A percentile compares a stretch with the other conserved stretches of the same genome.
Conservation (phyloP, 2,329 filamentous ascomycete genomes). For the Lecanicillium sp. region DNA sequence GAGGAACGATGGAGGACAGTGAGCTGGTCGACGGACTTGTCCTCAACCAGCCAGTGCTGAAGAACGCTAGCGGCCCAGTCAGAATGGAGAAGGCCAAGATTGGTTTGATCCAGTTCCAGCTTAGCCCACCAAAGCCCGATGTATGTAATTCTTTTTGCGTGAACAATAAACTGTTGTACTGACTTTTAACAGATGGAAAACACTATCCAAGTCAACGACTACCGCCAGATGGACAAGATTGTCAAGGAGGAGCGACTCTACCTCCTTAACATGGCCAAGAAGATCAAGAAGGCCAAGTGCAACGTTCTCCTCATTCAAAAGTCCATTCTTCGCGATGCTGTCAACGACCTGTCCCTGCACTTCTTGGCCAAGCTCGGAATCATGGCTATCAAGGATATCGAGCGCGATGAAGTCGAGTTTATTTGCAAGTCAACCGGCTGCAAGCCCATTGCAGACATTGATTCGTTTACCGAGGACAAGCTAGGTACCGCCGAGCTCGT, state of each 20-base stretch:
- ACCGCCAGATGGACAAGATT: conserved; percentile 99
- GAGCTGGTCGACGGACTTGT: conserved; percentile 95
- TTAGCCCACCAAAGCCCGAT: conserved; percentile 95
- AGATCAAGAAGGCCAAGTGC: conserved; percentile 99
- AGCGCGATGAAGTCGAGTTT: conserved; percentile 97
- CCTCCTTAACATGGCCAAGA: conserved; percentile 97
- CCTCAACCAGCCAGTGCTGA: conserved; percentile 84
- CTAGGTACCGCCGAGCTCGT: conserved; percentile 87
- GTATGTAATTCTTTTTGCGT: conserved; percentile 38
- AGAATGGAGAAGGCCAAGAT: conserved; percentile 97
- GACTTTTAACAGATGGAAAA: conserved; percentile 76
- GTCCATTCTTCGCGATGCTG: conserved; percentile 92
- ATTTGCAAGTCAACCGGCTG: conserved; percentile 98
- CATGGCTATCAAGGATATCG: conserved; percentile 91
- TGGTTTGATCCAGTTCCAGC: conserved; percentile 95
- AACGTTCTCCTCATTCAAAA: conserved; percentile 98
- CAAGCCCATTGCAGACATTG: conserved; percentile 97
- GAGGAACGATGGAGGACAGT: conserved; percentile 96
- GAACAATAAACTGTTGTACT: conserved; percentile 1
- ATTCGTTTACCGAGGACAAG: conserved; percentile 98
- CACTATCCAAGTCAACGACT: conserved; percentile 98
- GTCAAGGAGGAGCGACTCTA: conserved; percentile 98
- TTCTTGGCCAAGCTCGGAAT: conserved; percentile 98
- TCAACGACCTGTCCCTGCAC: conserved; percentile 95
- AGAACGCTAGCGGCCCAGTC: conserved; percentile 82